Conservation (phyloP, 495 filamentous ascomycete species). For the Pseudevernia furfuracea region DNA sequence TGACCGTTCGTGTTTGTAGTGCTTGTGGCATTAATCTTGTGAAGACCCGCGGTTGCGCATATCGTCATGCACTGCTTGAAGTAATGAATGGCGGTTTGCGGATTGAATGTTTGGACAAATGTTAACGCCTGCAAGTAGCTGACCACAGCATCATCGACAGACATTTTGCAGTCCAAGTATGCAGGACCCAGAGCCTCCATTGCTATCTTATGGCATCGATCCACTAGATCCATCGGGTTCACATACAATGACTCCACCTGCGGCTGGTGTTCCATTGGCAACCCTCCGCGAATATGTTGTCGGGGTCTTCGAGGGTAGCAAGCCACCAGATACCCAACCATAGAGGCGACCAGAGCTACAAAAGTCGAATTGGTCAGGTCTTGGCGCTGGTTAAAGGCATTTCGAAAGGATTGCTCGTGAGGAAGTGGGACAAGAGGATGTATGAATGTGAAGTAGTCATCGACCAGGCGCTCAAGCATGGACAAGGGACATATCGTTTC, state of each 20-base stretch:
- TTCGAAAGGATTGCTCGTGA: conserved; percentile 76
- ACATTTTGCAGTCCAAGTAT: conserved; percentile 60
- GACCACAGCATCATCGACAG: conserved; percentile 73
- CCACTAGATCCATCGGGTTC: conserved; percentile 62
- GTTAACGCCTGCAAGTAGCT: conserved; percentile 74
- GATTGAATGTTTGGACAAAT: conserved; percentile 61
- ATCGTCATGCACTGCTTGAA: conserved; percentile 68
- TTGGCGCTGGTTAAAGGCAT: conserved; percentile 59
- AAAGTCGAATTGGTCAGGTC: conserved; percentile 63
- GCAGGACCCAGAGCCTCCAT: conserved; percentile 60
- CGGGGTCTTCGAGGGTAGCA: conserved; percentile 75
- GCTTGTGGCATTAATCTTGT: conserved; percentile 15
- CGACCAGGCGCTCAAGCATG: conserved; percentile 59
- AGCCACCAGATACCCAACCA: conserved; percentile 68
- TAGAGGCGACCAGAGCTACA: conserved; percentile 69
- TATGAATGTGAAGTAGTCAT: conserved; percentile 87
- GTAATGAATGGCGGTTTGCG: conserved; percentile 59
- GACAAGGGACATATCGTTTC: conserved; percentile 69
- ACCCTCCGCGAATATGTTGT: conserved; percentile 39
- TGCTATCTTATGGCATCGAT: conserved; percentile 64
- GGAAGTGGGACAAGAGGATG: conserved; percentile 81
- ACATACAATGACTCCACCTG: conserved; percentile 50
- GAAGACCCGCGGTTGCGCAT: conserved; percentile 21
- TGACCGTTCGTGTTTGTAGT: conserved; percentile 14
- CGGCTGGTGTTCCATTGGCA: background rate